Evolutionary conservation across 2,329 filamentous ascomycete species (phyloP).

Genomic region (Hypomyces perniciosus): DNA sequence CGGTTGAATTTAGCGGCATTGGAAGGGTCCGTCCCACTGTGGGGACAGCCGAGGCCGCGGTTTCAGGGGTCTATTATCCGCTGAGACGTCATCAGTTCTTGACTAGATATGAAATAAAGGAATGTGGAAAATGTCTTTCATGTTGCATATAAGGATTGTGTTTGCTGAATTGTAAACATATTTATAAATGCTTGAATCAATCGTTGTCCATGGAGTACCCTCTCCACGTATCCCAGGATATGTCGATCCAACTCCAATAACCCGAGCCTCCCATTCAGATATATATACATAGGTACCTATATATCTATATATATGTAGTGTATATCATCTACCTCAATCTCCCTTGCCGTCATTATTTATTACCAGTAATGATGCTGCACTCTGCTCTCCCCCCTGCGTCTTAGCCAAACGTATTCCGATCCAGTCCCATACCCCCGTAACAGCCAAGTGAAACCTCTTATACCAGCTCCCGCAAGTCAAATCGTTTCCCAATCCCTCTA

Average conservation of each 20-base stretch:
- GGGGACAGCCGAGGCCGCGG: not conserved
- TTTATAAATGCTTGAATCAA: not conserved
- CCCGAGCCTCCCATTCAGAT: not conserved
- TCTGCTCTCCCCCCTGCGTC: not conserved
- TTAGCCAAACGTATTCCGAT: too few species aligned
- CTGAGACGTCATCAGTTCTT: too few species aligned
- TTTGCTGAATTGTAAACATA: not conserved
- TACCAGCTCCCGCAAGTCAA: not conserved
- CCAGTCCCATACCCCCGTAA: not conserved
- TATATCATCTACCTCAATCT: too few species aligned
- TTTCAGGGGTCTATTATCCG: too few species aligned
- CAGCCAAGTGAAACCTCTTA: not conserved
- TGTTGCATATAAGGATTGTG: not conserved
- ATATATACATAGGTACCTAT: not conserved
- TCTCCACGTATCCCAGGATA: not conserved
- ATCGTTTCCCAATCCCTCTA: not conserved
- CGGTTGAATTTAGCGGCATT: conserved; percentile 4
- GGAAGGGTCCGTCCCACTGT: not conserved
- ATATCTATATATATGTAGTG: too few species aligned
- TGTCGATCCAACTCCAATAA: not conserved
- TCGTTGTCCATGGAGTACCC: too few species aligned
- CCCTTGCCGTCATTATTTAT: too few species aligned
- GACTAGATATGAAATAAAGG: too few species aligned
- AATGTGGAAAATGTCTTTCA: too few species aligned
- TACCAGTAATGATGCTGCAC: not conserved